Percentiles rank a stretch among this genome's conserved stretches.
These are phyloP conservation scores for Magnaporthiopsis rhizophila DNA, from an alignment of 2,329 filamentous ascomycete species.

Conservation along the genomic window DNA sequence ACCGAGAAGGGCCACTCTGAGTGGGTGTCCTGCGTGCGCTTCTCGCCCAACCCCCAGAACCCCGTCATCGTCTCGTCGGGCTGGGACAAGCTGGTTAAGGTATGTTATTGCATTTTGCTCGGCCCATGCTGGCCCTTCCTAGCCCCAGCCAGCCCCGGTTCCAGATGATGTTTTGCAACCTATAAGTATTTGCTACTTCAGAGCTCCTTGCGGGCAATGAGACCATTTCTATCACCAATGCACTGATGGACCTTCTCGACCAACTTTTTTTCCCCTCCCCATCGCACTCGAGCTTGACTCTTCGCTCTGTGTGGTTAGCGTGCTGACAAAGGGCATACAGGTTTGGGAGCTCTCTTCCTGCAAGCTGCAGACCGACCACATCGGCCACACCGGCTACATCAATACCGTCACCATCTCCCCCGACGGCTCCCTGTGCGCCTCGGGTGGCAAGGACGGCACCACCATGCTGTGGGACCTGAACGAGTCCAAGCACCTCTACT, in stretches of 20 bases:
- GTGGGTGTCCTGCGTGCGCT: slow-evolving; percentile 99
- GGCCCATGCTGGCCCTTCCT: background rate
- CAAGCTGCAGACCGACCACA: slow-evolving; percentile 99
- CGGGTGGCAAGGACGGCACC: slow-evolving; percentile 98
- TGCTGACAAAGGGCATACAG: slow-evolving; percentile 36
- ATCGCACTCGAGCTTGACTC: background rate
- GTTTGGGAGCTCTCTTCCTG: slow-evolving; percentile 99
- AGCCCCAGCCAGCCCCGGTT: slow-evolving; percentile 14
- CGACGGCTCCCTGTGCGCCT: slow-evolving; percentile 97
- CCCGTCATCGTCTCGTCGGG: slow-evolving; percentile 97
- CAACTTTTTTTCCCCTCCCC: slow-evolving; percentile 10
- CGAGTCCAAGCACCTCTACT: slow-evolving; percentile 99
- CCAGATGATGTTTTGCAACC: slow-evolving; percentile 87
- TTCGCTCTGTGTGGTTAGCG: background rate
- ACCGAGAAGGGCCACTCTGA: slow-evolving; percentile 99
- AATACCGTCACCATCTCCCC: slow-evolving; percentile 99
- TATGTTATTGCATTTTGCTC: slow-evolving; percentile 43
- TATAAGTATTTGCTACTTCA: slow-evolving; percentile 99
- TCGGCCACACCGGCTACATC: slow-evolving; percentile 99
- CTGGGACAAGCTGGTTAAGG: slow-evolving; percentile 99
- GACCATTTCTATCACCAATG: slow-evolving; percentile 71
- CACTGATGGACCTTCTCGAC: slow-evolving; percentile 52
- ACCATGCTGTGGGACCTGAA: slow-evolving; percentile 99
- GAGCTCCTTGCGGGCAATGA: slow-evolving; percentile 88
- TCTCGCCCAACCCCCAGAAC: slow-evolving; percentile 99